These are phyloP conservation scores for Chlamydomonas reinhardtii DNA, from an alignment of 163 green algal genomes.

Conservation along the genomic window DNA sequence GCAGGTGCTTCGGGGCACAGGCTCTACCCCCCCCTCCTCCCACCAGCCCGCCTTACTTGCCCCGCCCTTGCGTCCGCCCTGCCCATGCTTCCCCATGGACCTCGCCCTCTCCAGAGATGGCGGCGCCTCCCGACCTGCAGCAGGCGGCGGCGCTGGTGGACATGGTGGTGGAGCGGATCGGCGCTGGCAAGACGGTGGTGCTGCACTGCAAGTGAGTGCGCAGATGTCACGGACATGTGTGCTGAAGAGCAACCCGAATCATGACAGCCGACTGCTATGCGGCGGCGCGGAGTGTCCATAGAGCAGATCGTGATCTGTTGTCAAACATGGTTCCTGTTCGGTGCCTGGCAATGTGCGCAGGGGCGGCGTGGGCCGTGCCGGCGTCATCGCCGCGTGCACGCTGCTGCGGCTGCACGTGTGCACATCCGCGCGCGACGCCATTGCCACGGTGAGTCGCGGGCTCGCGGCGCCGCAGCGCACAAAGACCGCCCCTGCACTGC, in stretches of 20 bases:
- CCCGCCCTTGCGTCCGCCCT: too few relatives aligned
- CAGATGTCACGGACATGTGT: too few relatives aligned
- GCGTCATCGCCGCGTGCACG: constrained; percentile 63
- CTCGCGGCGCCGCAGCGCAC: not conserved
- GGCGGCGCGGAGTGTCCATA: too few relatives aligned
- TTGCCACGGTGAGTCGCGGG: constrained; percentile 37
- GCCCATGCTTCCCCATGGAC: not conserved
- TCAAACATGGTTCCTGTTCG: not conserved
- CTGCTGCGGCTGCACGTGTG: constrained; percentile 47
- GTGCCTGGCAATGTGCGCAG: constrained; percentile 7
- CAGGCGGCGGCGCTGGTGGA: constrained; percentile 40
- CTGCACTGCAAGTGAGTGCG: constrained; percentile 42
- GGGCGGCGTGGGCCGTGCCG: constrained; percentile 66
- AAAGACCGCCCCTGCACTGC: too few relatives aligned
- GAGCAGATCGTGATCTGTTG: too few relatives aligned
- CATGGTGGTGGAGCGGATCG: not conserved
- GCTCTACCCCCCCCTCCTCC: too few relatives aligned
- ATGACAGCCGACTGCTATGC: too few relatives aligned
- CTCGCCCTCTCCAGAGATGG: constrained; percentile 53
- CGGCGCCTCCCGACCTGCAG: constrained; percentile 39
- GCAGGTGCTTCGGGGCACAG: too few relatives aligned
- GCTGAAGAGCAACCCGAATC: too few relatives aligned
- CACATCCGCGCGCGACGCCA: constrained; percentile 35
- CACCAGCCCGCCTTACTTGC: too few relatives aligned
- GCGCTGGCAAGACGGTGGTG: not conserved